phyloP scores from a whole-genome alignment of 148 eudicot species.

The Pouteria glomerata region DNA sequence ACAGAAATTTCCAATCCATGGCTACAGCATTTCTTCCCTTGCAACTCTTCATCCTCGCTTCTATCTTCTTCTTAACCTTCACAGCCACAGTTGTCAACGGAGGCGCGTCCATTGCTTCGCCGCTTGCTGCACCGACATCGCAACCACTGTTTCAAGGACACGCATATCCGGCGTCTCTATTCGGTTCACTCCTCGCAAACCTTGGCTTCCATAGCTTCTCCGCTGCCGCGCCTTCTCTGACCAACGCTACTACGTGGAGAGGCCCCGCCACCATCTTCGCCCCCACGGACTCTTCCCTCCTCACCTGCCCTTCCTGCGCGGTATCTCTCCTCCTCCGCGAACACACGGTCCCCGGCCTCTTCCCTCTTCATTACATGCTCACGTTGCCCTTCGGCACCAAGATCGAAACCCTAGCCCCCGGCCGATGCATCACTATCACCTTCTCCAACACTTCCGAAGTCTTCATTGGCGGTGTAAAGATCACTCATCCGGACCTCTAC shows the following conservation, averaged over 20 bases:
- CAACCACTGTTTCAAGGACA: background rate
- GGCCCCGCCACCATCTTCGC: slow-evolving; percentile 69
- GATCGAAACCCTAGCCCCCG: slow-evolving; percentile 57
- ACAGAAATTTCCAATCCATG: background rate
- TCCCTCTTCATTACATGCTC: slow-evolving; percentile 45
- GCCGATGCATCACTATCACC: slow-evolving; percentile 56
- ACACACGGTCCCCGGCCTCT: slow-evolving; percentile 66
- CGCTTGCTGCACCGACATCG: background rate
- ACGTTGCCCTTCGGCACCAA: slow-evolving; percentile 54
- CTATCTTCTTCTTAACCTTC: slow-evolving; percentile 3
- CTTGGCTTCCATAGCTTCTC: slow-evolving; percentile 57
- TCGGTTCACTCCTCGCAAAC: slow-evolving; percentile 39
- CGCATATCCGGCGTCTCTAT: slow-evolving; percentile 11
- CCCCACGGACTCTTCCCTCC: slow-evolving; percentile 54
- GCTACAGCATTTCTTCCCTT: background rate
- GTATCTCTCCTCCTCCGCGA: slow-evolving; percentile 58
- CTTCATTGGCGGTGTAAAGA: slow-evolving; percentile 50
- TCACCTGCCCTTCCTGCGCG: slow-evolving; percentile 62
- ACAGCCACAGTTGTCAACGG: slow-evolving; percentile 14
- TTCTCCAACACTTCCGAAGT: slow-evolving; percentile 24
- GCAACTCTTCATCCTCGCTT: background rate
- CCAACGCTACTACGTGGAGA: slow-evolving; percentile 32
- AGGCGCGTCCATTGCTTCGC: background rate
- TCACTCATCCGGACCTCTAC: slow-evolving; percentile 51
- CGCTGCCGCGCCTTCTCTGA: slow-evolving; percentile 26